A percentile compares a stretch with the other conserved stretches of the same genome.
Conservation (phyloP, 1,284 basidiomycete genomes). For the Ceratobasidium sp. region DNA sequence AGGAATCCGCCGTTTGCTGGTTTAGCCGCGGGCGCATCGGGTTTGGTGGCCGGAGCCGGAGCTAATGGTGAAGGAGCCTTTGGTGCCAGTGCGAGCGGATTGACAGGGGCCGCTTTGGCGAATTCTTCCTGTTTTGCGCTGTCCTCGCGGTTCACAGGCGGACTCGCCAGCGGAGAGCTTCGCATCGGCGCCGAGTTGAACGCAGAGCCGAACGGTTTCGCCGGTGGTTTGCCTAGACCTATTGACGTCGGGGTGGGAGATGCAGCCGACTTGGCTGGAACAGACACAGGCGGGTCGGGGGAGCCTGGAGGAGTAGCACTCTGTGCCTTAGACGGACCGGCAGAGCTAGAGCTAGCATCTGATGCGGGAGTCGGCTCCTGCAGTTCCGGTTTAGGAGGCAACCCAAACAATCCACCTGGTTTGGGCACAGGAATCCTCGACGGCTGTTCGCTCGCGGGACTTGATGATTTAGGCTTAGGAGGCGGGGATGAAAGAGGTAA, state of each 20-base stretch:
- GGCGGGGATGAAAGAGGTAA: conserved; percentile 15
- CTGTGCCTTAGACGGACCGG: conserved; percentile 48
- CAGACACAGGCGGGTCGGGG: conserved; percentile 54
- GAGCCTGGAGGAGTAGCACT: conserved; percentile 67
- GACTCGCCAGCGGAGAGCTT: conserved; percentile 69
- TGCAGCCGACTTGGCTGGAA: conserved; percentile 53
- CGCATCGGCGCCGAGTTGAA: conserved; percentile 65
- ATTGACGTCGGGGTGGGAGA: conserved; percentile 49
- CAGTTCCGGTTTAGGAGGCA: conserved; percentile 18
- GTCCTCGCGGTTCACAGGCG: conserved; percentile 56
- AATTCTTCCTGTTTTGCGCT: conserved; percentile 12
- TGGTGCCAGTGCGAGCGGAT: conserved; percentile 15
- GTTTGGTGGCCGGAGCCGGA: not conserved
- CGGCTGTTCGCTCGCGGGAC: not conserved
- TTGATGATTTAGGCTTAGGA: conserved; percentile 29
- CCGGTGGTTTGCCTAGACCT: conserved; percentile 59
- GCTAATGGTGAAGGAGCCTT: conserved; percentile 30
- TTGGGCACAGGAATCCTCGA: conserved; percentile 30
- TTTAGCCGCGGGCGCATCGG: not conserved
- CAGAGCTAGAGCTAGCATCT: not conserved
- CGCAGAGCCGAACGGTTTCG: conserved; percentile 61
- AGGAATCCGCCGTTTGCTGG: conserved; percentile 21
- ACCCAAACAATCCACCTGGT: not conserved
- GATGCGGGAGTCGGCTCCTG: not conserved
- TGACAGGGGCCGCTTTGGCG: conserved; percentile 1